These are phyloP conservation scores for Termitomyces sp. DNA, from an alignment of 768 basidiomycete species.

Conservation along the genomic window DNA sequence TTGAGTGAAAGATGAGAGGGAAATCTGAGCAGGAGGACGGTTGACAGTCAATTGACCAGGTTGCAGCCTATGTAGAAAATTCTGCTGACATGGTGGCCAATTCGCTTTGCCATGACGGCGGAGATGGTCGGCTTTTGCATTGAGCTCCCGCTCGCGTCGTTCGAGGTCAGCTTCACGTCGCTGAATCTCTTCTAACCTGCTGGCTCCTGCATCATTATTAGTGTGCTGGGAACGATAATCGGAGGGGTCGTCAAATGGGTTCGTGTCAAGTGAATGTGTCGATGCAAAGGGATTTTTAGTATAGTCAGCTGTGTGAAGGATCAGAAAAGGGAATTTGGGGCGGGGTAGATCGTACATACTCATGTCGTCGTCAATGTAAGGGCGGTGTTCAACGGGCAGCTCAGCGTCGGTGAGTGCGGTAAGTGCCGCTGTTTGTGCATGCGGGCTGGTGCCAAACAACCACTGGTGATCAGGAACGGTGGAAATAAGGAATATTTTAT, in stretches of 20 bases:
- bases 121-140: slow-evolving; percentile 61
- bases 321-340: not conserved
- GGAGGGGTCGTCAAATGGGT: slow-evolving; percentile 85
- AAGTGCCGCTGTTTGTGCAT: slow-evolving; percentile 18
- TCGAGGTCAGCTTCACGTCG: slow-evolving; percentile 79
- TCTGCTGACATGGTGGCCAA: slow-evolving; percentile 80
- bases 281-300: slow-evolving; percentile 82
- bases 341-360: not conserved
- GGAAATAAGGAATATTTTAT: not conserved
- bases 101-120: slow-evolving; percentile 81
- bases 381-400: slow-evolving; percentile 1
- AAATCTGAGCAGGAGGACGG: slow-evolving; percentile 52
- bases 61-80: slow-evolving; percentile 6
- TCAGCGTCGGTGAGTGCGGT: slow-evolving; percentile 9
- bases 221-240: slow-evolving; percentile 18
- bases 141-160: slow-evolving; percentile 71
- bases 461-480: not conserved
- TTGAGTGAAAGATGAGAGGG: slow-evolving; percentile 93
- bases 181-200: slow-evolving; percentile 59
- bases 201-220: slow-evolving; percentile 23
- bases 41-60: slow-evolving; percentile 15
- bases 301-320: slow-evolving; percentile 22
- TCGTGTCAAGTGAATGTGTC: slow-evolving; percentile 76
- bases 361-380: slow-evolving; percentile 15
- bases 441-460: slow-evolving; percentile 11